Base-by-base conservation (phyloP, 2,329 filamentous ascomycete genomes). In the Colletotrichum camelliae region DNA sequence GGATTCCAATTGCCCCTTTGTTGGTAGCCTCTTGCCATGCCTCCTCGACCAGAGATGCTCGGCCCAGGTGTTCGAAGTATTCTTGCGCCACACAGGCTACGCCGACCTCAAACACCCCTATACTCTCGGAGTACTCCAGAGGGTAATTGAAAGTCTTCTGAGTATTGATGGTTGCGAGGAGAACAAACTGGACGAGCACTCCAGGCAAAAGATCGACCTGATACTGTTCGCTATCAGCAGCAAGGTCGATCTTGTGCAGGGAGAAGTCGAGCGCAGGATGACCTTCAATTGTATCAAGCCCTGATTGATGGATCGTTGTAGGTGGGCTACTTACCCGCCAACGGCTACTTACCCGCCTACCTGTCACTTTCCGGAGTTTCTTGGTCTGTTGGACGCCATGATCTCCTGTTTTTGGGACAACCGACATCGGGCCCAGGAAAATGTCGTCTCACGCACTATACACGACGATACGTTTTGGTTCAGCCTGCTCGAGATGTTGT, bases 101-200 rank as follows among this genome's bases (percentile, higher is more conserved):
- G 43, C 3, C 43, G 43, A 52, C n/a, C 10, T 52, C 43, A 52
- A 21, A n/a, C 43, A 52, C 43, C 43, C 43, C 10, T 1, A 2
- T 52, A 52, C 43, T 52, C 43, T 52, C 5, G 43, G n/a, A 52
- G 4, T 21, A 13, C 43, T 52, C n/a, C 43, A 52, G 21, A n/a
- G 21, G 43, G 6, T 21, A 52, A 4, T 21, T 4, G 43, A 0
- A 13, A 0, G 0, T 21, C 10, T 52, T n/a, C 43, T 52, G 5
- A 7, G 12, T 1, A 0, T 21, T 13, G 43, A 52, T 21, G 3
- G 10, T 21, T 21, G 43, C 2, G 18, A 52, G 10, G 43, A 21
- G 4, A 21, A 52, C 43, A 21, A 13, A 21, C 43, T 52, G 43
- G 10, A 52, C n/a, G 43, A 52, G 43, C 43, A 52, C 43, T 52